Evolutionary conservation across 2,329 filamentous ascomycete genomes (phyloP), one percentile per base, ranked within the genome.

Genomic region (Hawksworthiomyces lignivorus): DNA sequence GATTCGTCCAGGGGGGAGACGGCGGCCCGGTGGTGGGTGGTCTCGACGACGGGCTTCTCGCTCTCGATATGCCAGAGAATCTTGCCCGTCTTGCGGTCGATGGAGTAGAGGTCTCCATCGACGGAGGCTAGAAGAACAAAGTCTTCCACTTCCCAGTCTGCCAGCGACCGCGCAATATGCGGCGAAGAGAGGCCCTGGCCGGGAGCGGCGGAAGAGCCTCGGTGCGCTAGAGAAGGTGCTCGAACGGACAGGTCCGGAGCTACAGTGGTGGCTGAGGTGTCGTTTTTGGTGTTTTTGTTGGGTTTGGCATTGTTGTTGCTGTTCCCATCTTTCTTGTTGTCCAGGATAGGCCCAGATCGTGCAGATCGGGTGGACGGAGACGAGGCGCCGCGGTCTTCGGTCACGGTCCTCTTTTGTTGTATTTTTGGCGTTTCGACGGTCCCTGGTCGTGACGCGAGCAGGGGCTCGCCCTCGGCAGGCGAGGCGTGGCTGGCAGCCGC

Each of bases 91-190:
- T 82, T 84, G 56, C 92, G 80, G 69, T 96, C 87, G 63, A 81
- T 81, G 62, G 90, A 89, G 69, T 95, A 86, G 57, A 97, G 79
- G 62, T 87, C 86, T 74, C 92, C 92, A 74, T 97, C 89, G 79
- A 97, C 86, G 77, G 92, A 97, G 86, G 92, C 90, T 84, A 98
- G 75, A 73, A 98, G 87, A 70, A 97, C 86, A 78, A 96, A 94
- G 74, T 97, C 89, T 86, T 97, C 90, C 70, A 96, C 89, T 84
- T 96, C 87, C 90, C 90, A 97, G 71, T 96, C 90, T 78, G 89
- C 84, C 77, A 97, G 75, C 75, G 84, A 94, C 80, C 90, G 89
- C 89, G 88, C 90, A 84, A 75, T 74, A 62, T 86, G 83, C 82
- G 82, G 84, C 84, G 85, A 82, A 71, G 83, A 77, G 65, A 84